These are phyloP conservation scores for Bifiguratus adelaidae DNA, from an alignment of 192 early-diverging fungal genomes.

Conservation along the genomic window DNA sequence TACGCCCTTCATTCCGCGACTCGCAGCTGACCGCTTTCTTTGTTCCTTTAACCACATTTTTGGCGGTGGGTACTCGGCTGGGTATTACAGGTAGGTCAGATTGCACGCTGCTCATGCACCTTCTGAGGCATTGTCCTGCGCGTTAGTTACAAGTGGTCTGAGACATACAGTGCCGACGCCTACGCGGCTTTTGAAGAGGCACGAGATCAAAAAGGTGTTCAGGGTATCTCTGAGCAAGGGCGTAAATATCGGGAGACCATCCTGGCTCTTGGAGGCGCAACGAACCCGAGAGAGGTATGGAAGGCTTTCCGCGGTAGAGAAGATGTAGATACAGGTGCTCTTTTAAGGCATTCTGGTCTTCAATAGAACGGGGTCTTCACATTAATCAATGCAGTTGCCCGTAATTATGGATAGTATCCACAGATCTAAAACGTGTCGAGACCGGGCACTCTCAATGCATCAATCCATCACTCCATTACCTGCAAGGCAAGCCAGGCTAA, in stretches of 20 bases:
- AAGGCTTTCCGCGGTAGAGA: conserved; percentile 36
- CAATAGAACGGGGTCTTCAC: too few species aligned
- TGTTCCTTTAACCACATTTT: conserved; percentile 50
- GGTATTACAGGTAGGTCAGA: conserved; percentile 35
- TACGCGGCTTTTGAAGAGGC: conserved; percentile 49
- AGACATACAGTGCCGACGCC: conserved; percentile 50
- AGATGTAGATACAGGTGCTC: conserved; percentile 32
- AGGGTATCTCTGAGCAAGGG: conserved; percentile 16
- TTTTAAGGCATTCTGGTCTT: conserved; percentile 42
- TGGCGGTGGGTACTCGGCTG: conserved; percentile 43
- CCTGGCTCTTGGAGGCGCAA: conserved; percentile 44
- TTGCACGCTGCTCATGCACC: not conserved
- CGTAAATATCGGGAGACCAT: conserved; percentile 44
- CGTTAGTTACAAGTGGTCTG: conserved; percentile 46
- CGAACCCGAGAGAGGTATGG: conserved; percentile 39
- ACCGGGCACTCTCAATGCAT: too few species aligned
- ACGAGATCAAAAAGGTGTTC: not conserved
- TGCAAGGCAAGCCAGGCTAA: too few species aligned
- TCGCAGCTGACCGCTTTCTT: conserved; percentile 40
- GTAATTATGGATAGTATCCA: too few species aligned
- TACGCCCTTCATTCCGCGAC: conserved; percentile 25
- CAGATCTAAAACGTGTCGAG: too few species aligned
- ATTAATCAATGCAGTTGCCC: too few species aligned
- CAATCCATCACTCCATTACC: too few species aligned
- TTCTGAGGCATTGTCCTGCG: not conserved